phyloP scores from a whole-genome alignment of 345 rosid species.

The Toxicodendron radicans region DNA sequence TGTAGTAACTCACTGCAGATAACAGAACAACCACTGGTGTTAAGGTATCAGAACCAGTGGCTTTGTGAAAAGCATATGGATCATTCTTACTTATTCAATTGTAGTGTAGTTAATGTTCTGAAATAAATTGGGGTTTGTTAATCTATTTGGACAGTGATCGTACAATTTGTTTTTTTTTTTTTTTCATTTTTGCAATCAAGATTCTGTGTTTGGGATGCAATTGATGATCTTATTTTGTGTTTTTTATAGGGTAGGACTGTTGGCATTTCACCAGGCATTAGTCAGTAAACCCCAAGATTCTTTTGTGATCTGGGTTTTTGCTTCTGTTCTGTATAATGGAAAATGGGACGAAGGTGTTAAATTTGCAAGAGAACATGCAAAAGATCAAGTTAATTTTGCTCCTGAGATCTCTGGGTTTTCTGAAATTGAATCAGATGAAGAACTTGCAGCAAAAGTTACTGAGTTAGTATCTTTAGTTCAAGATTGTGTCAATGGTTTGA shows the following conservation, averaged over 20 bases:
- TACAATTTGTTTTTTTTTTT: background rate
- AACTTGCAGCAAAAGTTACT: slow-evolving; percentile 60
- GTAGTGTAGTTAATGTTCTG: background rate
- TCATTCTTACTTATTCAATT: background rate
- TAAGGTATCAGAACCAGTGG: background rate
- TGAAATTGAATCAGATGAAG: slow-evolving; percentile 47
- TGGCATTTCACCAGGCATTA: slow-evolving; percentile 86
- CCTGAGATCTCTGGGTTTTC: slow-evolving; percentile 66
- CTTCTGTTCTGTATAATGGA: slow-evolving; percentile 69
- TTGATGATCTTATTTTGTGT: slow-evolving; percentile 21
- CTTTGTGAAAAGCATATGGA: background rate
- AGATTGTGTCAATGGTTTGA: slow-evolving; percentile 46
- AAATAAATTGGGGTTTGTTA: background rate
- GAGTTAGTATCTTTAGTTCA: slow-evolving; percentile 49
- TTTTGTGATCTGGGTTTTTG: slow-evolving; percentile 60
- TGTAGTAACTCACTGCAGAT: background rate
- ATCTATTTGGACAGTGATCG: background rate
- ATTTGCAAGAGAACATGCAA: slow-evolving; percentile 56
- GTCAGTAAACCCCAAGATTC: slow-evolving; percentile 77
- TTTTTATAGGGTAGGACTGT: slow-evolving; percentile 68
- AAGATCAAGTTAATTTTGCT: slow-evolving; percentile 32
- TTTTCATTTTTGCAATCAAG: background rate
- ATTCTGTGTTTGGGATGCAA: slow-evolving; percentile 8
- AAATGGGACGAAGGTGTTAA: slow-evolving; percentile 64
- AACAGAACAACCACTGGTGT: background rate